Conservation (phyloP, 1,284 basidiomycete species). For the Athelia psychrophila region DNA sequence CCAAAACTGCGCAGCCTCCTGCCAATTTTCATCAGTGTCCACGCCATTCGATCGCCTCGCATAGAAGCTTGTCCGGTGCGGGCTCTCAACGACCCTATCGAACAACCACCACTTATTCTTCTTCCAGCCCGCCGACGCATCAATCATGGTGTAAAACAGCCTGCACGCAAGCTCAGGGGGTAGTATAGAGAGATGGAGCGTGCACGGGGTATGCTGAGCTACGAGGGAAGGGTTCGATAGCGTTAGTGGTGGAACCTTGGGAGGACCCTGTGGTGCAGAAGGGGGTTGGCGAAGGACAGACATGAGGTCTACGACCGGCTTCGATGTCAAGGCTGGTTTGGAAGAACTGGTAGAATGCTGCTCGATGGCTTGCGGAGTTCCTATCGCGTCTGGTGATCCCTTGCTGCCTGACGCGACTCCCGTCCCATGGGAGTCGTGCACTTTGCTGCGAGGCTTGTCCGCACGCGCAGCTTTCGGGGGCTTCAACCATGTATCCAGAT, state of each 20-base stretch:
- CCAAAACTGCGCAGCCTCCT: conserved; percentile 69
- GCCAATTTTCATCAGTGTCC: conserved; percentile 46
- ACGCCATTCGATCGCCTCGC: conserved; percentile 45
- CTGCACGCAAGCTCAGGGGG: conserved; percentile 70
- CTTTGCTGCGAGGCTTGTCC: conserved; percentile 16
- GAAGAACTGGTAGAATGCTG: conserved; percentile 7
- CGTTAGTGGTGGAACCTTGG: conserved; percentile 51
- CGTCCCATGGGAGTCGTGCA: background rate
- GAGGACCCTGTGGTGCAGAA: conserved; percentile 33
- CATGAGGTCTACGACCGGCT: conserved; percentile 48
- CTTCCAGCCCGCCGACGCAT: conserved; percentile 62
- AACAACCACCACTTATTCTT: conserved; percentile 84
- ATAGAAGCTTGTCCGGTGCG: conserved; percentile 82
- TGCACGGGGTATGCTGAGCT: conserved; percentile 73
- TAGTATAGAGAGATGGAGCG: conserved; percentile 64
- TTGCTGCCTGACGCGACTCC: conserved; percentile 2
- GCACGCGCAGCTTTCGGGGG: conserved; percentile 5
- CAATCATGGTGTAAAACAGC: conserved; percentile 68
- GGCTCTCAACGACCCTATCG: conserved; percentile 78
- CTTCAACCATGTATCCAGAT: conserved; percentile 55
- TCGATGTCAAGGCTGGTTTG: conserved; percentile 13
- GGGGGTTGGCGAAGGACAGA: conserved; percentile 51
- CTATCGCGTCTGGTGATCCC: conserved; percentile 4
- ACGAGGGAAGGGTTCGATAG: conserved; percentile 59
- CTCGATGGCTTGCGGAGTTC: conserved; percentile 2